Base-by-base conservation (phyloP, 2,329 filamentous ascomycete species). In the Orbilia oligospora region DNA sequence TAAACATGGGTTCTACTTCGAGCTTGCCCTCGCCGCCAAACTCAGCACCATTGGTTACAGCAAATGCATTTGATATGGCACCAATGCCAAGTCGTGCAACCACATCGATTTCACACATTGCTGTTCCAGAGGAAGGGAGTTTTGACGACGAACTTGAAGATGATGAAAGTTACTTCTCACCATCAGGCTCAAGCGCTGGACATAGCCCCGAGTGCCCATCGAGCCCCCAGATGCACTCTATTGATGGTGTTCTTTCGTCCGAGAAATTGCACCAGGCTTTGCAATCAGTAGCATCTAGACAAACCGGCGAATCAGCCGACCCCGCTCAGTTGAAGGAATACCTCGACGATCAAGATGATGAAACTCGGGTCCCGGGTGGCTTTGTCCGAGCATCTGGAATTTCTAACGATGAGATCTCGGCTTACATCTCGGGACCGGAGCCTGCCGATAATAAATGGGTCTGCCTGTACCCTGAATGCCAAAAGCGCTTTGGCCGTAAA, bases 401-500 rank as follows among this genome's bases (percentile, higher is more conserved):
- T 71, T 94, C 92, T 0, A 86, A 91, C 51, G 94, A 97, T 81
- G 93, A 98, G 81, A 94, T 95, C 81, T 88, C 90, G 3, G 88
- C 89, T 63, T 93, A 88, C 84, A 95, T 95, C 81, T 87, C 88
- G 61, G 91, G 91, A 0, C 92, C 92, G 0, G 91, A 93, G 81
- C 86, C 90, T 1, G 83, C 84, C n/a, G 92, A 94, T 81, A 91
- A 91, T 81, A 94, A 93, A 84, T 96, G 92, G 91, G 87, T 90
- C 5, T 96, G 92, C 83, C 85, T 89, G n/a, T 94, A 86, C 81
- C 87, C 93, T 8, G 91, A 90, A 30, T 99, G 96, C 85, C 89
- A 91, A 81, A 97, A 97, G 85, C 90, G 91, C 67, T 98, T 99
- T 83, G 95, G 94, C n/a, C 90, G 96, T 81, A 97, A 97, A 84